Evolutionary conservation across 2,329 filamentous ascomycete genomes (phyloP).

Genomic region (Ophiosphaerella herpotricha): DNA sequence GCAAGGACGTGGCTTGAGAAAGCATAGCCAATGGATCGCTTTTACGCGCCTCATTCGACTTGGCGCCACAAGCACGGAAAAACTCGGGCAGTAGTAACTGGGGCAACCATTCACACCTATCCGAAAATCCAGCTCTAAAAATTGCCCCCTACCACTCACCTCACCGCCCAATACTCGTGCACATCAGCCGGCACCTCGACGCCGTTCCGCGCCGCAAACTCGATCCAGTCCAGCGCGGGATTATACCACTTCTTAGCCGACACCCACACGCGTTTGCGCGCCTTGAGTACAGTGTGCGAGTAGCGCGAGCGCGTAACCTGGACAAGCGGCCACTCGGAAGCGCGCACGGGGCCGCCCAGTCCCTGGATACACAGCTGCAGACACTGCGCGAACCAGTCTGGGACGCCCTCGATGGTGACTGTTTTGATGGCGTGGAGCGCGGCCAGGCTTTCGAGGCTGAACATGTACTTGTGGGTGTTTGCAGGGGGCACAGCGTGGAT

Average conservation of each 20-base stretch:
- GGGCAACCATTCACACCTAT: background rate
- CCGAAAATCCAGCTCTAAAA: background rate
- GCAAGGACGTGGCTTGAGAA: no score
- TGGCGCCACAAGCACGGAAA: no score
- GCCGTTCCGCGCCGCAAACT: conserved; percentile 24
- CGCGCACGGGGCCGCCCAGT: conserved; percentile 18
- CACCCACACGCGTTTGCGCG: conserved; percentile 4
- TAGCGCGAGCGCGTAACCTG: conserved; percentile 5
- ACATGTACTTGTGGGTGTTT: conserved; percentile 16
- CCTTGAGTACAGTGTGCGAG: background rate
- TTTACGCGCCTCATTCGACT: no score
- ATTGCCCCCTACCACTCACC: background rate
- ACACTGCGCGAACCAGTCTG: conserved; percentile 25
- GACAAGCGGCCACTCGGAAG: conserved; percentile 23
- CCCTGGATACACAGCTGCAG: conserved; percentile 26
- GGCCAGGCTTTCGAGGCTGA: conserved; percentile 22
- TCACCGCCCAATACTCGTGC: conserved; percentile 1
- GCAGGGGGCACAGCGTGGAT: background rate
- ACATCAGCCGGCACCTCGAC: conserved; percentile 4
- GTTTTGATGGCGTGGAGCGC: conserved; percentile 20
- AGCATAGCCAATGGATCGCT: no score
- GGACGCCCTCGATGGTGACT: conserved; percentile 17
- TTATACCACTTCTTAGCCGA: conserved; percentile 23
- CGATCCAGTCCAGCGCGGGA: conserved; percentile 26
- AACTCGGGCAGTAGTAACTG: no score